Conservation (phyloP, 2,329 filamentous ascomycete genomes). For the Intubia oerlemansii region DNA sequence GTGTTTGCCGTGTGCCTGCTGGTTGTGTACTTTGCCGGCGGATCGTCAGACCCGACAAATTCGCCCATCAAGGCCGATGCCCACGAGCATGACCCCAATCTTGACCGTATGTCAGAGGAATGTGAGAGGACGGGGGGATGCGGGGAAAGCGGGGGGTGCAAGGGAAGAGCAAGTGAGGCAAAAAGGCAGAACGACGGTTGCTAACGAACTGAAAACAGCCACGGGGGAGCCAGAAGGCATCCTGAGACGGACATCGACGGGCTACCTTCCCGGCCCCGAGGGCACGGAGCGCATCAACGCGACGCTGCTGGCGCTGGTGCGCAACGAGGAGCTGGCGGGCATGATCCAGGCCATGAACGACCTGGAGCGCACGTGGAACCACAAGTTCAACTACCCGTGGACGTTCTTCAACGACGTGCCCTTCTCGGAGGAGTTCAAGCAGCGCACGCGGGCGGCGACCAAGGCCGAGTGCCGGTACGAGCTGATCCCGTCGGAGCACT, state of each 20-base stretch:
- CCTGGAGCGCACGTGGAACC: constrained; percentile 86
- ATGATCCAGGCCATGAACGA: constrained; percentile 81
- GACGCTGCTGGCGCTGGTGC: constrained; percentile 75
- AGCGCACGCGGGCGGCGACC: constrained; percentile 55
- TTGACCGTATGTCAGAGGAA: constrained; percentile 55
- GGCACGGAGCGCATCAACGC: constrained; percentile 78
- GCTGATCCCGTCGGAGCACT: constrained; percentile 82
- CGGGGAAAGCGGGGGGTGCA: not conserved
- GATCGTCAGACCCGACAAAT: constrained; percentile 19
- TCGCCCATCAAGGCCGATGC: constrained; percentile 19
- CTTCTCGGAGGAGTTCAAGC: constrained; percentile 86
- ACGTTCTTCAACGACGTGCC: constrained; percentile 96
- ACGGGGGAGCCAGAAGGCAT: constrained; percentile 66
- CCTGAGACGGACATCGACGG: constrained; percentile 50
- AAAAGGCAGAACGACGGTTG: too few species aligned
- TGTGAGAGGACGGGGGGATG: not conserved
- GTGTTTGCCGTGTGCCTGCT: constrained; percentile 54
- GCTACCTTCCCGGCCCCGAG: constrained; percentile 55
- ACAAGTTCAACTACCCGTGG: constrained; percentile 99
- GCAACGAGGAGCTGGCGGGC: constrained; percentile 70
- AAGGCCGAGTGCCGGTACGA: constrained; percentile 81
- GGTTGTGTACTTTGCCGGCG: constrained; percentile 50
- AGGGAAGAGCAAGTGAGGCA: too few species aligned
- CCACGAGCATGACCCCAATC: constrained; percentile 54
- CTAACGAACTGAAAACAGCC: constrained; percentile 23